Evolutionary conservation across 108 stramenopile species (phyloP), one percentile per base, ranked within the genome.

Genomic region (Cyclotella cryptica): DNA sequence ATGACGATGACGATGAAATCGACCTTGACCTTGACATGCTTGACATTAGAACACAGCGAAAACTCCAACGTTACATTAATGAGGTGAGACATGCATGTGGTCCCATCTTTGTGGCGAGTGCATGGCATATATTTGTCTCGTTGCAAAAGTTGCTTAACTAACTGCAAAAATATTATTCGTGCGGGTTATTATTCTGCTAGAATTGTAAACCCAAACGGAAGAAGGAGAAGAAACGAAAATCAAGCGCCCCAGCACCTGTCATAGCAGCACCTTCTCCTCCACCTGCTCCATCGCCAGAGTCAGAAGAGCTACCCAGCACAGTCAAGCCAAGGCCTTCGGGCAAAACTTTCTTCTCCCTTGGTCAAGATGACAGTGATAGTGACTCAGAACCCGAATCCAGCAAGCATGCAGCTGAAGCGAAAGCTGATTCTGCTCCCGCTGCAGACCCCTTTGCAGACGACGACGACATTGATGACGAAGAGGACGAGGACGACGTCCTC

Each of bases 11-110:
- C 69, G 94, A 93, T 39, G 83, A 84, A 75, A 96, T 96, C 55
- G 94, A 96, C 75, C 82, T 96, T n/a, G 94, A 93, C 47, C 89
- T 93, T 71, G 94, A 96, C 64, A 83, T 84, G 51, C 89, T 96
- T 44, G 90, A 92, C 64, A 87, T 84, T 17, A 71, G 26, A 28
- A 93, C 94, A 8, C 94, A 93, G 76, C 82, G 92, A 29, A 93
- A 89, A 78, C 86, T 96, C 39, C 85, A 87, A 67, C 78, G 84
- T 29, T 90, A 87, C 62, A 90, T 96, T 35, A 83, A 73, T 51
- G 90, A 96, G 94, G 94, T 96, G 87, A 90, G 94, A 74, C 75
- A 59, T 10, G 40, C 44, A 24, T 49, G 22, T 54, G 43, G 57
- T 66, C 57, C 39, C 55, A 72, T 45, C 58, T 46, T 27, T 67